Percentiles rank a stretch among this genome's conserved stretches.
Evolutionary conservation across 179 eudicot genomes (phyloP).

Genomic region (Beta corolliflora): DNA sequence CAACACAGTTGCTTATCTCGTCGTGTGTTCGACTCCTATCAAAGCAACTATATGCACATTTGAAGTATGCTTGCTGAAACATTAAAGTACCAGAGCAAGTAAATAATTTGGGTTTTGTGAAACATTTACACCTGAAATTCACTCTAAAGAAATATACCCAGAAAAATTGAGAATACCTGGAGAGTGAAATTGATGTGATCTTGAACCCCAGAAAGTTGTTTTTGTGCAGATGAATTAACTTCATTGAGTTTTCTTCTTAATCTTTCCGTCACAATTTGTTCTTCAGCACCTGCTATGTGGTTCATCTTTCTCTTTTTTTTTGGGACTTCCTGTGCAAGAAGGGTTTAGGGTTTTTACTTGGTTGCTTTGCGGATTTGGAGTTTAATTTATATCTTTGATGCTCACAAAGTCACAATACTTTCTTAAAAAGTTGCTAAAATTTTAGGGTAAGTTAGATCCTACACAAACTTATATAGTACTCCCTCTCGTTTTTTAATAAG

Average conservation of each 20-base stretch:
- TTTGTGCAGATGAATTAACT: constrained; percentile 80
- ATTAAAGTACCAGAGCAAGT: background rate
- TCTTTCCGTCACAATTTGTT: constrained; percentile 75
- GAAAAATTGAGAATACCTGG: constrained; percentile 49
- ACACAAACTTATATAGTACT: no score
- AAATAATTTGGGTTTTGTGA: background rate
- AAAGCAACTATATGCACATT: constrained; percentile 89
- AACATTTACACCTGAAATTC: background rate
- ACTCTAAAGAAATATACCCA: background rate
- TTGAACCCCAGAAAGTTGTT: constrained; percentile 73
- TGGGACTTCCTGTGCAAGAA: constrained; percentile 9
- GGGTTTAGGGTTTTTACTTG: constrained; percentile 29
- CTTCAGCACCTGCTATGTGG: constrained; percentile 69
- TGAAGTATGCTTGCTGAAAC: constrained; percentile 80
- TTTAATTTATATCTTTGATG: no score
- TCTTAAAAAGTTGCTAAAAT: no score
- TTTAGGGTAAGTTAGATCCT: no score
- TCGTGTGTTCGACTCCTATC: constrained; percentile 70
- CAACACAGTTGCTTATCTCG: constrained; percentile 79
- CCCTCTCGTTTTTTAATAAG: no score
- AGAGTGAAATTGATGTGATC: constrained; percentile 96
- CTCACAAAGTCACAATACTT: no score
- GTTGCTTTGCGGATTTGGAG: background rate
- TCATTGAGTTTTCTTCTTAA: constrained; percentile 78
- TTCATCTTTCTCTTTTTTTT: constrained; percentile 43